A percentile compares a stretch with the other conserved stretches of the same genome.
Conservation (phyloP, 345 rosid species). For the Bruguiera parviflora region DNA sequence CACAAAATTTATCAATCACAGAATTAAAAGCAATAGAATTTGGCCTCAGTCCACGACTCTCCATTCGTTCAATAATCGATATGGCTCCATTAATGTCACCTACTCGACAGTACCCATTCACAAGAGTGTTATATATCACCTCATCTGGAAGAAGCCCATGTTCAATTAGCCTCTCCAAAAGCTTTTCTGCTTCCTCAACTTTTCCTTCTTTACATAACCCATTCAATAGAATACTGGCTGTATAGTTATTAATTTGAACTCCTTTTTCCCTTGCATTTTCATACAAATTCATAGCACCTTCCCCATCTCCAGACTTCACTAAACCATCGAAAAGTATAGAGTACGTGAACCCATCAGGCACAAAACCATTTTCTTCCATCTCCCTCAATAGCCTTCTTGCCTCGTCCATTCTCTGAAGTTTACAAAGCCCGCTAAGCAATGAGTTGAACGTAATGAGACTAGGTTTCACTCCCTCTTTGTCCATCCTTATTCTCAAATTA, state of each 20-base stretch:
- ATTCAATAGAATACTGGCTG: slow-evolving; percentile 56
- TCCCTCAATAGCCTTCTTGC: slow-evolving; percentile 50
- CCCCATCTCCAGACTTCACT: slow-evolving; percentile 34
- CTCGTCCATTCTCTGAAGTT: slow-evolving; percentile 52
- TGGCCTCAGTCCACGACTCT: slow-evolving; percentile 52
- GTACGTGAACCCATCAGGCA: slow-evolving; percentile 59
- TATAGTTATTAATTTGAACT: slow-evolving; percentile 45
- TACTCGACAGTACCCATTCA: slow-evolving; percentile 58
- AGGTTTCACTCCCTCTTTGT: slow-evolving; percentile 40
- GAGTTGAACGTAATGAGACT: slow-evolving; percentile 69
- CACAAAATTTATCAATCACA: slow-evolving; percentile 54
- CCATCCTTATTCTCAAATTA: slow-evolving; percentile 53
- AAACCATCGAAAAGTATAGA: slow-evolving; percentile 56
- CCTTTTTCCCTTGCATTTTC: slow-evolving; percentile 40
- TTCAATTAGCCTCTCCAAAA: slow-evolving; percentile 42
- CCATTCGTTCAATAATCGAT: slow-evolving; percentile 50
- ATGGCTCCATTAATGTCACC: slow-evolving; percentile 52
- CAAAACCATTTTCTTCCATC: slow-evolving; percentile 61
- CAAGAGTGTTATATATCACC: slow-evolving; percentile 55
- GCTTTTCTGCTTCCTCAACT: slow-evolving; percentile 58
- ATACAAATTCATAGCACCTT: slow-evolving; percentile 47
- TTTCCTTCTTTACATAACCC: slow-evolving; percentile 59
- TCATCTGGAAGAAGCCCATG: slow-evolving; percentile 50
- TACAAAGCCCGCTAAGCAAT: slow-evolving; percentile 57
- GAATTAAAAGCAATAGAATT: slow-evolving; percentile 53